Evolutionary conservation across 2,329 filamentous ascomycete genomes (phyloP).

Genomic region (Hypoxylon sp.): DNA sequence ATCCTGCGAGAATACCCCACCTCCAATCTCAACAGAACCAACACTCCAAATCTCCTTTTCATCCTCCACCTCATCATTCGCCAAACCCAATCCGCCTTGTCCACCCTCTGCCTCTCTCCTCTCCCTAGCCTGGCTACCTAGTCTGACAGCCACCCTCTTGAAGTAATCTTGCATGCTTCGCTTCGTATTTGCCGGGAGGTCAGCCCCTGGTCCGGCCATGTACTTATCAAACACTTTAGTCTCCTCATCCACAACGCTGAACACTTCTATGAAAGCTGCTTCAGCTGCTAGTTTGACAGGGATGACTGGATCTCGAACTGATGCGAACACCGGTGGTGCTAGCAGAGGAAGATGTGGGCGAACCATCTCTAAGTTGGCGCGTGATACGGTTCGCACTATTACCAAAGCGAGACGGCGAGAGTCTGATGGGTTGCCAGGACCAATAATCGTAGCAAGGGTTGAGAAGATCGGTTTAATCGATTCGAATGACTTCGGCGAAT

Average conservation of each 20-base stretch:
- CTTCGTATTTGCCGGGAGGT: slow-evolving; percentile 80
- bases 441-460: slow-evolving; percentile 79
- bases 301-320: slow-evolving; percentile 91
- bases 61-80: slow-evolving; percentile 93
- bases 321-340: slow-evolving; percentile 87
- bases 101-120: slow-evolving; percentile 93
- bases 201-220: slow-evolving; percentile 76
- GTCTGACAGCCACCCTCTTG: slow-evolving; percentile 87
- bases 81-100: slow-evolving; percentile 85
- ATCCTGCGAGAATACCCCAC: slow-evolving; percentile 68
- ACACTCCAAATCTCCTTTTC: slow-evolving; percentile 97
- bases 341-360: slow-evolving; percentile 85
- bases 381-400: slow-evolving; percentile 86
- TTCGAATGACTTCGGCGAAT: slow-evolving; percentile 79
- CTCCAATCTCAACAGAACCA: slow-evolving; percentile 84
- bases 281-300: slow-evolving; percentile 96
- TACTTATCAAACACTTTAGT: slow-evolving; percentile 91
- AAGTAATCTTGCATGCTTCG: slow-evolving; percentile 97
- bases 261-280: slow-evolving; percentile 91
- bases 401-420: slow-evolving; percentile 89
- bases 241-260: slow-evolving; percentile 91
- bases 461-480: slow-evolving; percentile 84
- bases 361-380: slow-evolving; percentile 83
- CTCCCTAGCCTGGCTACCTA: slow-evolving; percentile 90
- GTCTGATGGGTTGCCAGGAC: slow-evolving; percentile 83